A percentile compares a stretch with the other conserved stretches of the same genome.
Evolutionary conservation across 1,139 yeast species (phyloP).

Genomic region (Hyphopichia pseudoburtonii): DNA sequence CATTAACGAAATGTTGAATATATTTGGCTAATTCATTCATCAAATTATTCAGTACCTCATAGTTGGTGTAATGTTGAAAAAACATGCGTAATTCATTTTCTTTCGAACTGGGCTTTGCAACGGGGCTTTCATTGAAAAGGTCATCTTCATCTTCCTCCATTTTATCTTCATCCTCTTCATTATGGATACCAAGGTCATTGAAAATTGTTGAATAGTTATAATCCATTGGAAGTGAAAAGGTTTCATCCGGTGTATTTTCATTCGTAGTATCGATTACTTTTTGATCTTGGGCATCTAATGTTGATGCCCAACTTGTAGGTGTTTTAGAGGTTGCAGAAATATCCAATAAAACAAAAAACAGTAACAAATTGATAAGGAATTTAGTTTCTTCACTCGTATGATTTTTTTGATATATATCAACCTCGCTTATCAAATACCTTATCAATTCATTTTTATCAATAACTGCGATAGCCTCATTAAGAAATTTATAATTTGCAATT

Average conservation of each 20-base stretch:
- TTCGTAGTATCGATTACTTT: too few species aligned
- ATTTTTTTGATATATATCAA: slow-evolving; percentile 18
- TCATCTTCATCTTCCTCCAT: slow-evolving; percentile 12
- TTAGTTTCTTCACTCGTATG: slow-evolving; percentile 28
- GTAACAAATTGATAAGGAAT: slow-evolving; percentile 25
- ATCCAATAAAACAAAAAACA: too few species aligned
- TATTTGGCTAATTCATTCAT: too few species aligned
- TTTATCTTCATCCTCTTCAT: slow-evolving; percentile 7
- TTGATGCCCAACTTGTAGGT: too few species aligned
- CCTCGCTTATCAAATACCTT: slow-evolving; percentile 17
- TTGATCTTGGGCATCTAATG: too few species aligned
- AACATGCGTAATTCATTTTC: too few species aligned
- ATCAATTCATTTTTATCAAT: slow-evolving; percentile 12
- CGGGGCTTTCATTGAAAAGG: slow-evolving; percentile 9
- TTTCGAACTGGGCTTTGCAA: too few species aligned
- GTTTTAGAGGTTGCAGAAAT: too few species aligned
- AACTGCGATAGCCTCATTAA: slow-evolving; percentile 2
- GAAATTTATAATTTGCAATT: slow-evolving; percentile 3
- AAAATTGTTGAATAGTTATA: slow-evolving; percentile 21
- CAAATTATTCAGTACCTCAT: too few species aligned
- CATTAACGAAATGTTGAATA: too few species aligned
- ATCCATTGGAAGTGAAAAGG: slow-evolving; percentile 15
- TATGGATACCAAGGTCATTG: slow-evolving; percentile 9
- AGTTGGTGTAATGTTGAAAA: slow-evolving; percentile 1
- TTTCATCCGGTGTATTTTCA: too few species aligned